Evolutionary conservation across 2,329 filamentous ascomycete genomes (phyloP), one percentile per base, ranked within the genome.

Genomic region (Dactylonectria macrodidyma): DNA sequence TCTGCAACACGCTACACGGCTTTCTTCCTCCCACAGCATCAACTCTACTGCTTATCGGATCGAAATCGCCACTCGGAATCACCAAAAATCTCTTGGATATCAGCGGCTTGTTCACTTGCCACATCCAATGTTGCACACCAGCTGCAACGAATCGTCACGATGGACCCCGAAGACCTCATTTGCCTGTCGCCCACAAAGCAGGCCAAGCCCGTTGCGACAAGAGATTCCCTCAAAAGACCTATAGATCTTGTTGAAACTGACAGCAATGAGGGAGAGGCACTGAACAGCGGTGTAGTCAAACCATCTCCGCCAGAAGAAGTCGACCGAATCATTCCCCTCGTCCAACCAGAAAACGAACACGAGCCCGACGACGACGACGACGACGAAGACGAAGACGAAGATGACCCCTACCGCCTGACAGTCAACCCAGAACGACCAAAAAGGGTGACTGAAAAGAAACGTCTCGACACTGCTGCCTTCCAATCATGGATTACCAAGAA

Each of bases 381-480:
- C 5, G 70, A 19, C 19, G 19, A 19, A 19, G 19, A 19, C 19
- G 19, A 19, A 19, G 19, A 19, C 16, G 75, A 79, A 19, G 71
- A 71, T 16, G 71, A 77, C 9, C 71, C 67, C 9, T 78, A 80
- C 22, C 75, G 75, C 8, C 75, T 78, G 3, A 74, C 68, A 0
- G 51, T 77, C 38, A 81, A 81, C 36, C 70, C 77, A 2, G 68
- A 76, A 11, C 78, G 80, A 47, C 76, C 78, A 10, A 79, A 76
- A 24, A 83, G 79, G 52, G 76, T 83, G n/a, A 82, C 82, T 1
- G 82, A 87, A 52, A 84, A 82, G 70, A 87, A 86, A 59, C 83
- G 84, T 12, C 78, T 78, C 3, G 86, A 90, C 56, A 83, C 86
- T 67, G 81, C 83, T 1, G 82, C 82, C 34, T 89, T 91, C 58